A percentile compares a stretch with the other conserved stretches of the same genome.
phyloP scores from a whole-genome alignment of 2,329 filamentous ascomycete genomes.

The Penicillium sp. region DNA sequence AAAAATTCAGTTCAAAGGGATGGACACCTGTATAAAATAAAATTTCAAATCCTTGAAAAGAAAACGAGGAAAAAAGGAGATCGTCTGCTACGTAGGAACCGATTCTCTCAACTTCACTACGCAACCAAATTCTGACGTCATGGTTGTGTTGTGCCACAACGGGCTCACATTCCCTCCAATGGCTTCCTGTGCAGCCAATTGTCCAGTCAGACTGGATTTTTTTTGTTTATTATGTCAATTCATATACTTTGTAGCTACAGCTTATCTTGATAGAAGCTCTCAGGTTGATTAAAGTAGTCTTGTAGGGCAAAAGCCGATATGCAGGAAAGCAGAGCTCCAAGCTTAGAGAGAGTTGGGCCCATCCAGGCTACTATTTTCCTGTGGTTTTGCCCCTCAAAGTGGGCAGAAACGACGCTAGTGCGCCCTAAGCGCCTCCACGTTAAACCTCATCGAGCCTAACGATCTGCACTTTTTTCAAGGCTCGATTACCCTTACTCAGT shows the following conservation, averaged over 20 bases:
- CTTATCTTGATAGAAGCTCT: not conserved
- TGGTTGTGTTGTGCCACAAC: slow-evolving; percentile 2
- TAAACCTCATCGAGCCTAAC: slow-evolving; percentile 11
- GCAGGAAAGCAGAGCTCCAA: not conserved
- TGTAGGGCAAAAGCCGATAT: not conserved
- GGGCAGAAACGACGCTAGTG: slow-evolving; percentile 5
- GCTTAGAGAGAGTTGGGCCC: not conserved
- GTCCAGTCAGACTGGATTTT: not conserved
- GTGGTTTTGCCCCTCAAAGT: not conserved
- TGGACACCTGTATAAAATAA: not conserved
- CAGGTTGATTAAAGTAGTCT: no score
- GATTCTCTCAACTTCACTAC: not conserved
- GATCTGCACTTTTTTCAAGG: slow-evolving; percentile 13
- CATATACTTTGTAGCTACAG: not conserved
- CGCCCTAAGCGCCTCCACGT: not conserved
- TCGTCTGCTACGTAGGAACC: not conserved
- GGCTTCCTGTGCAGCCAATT: not conserved
- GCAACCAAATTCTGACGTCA: slow-evolving; percentile 15
- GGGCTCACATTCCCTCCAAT: slow-evolving; percentile 11
- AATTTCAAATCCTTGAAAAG: not conserved
- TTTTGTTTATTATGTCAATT: not conserved
- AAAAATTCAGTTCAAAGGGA: not conserved
- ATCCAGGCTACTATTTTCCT: slow-evolving; percentile 8
- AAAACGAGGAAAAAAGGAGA: not conserved
- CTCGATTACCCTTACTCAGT: not conserved